Evolutionary conservation across 176 grass and related monocot genomes (phyloP).

Genomic region (Raddia distichophylla): DNA sequence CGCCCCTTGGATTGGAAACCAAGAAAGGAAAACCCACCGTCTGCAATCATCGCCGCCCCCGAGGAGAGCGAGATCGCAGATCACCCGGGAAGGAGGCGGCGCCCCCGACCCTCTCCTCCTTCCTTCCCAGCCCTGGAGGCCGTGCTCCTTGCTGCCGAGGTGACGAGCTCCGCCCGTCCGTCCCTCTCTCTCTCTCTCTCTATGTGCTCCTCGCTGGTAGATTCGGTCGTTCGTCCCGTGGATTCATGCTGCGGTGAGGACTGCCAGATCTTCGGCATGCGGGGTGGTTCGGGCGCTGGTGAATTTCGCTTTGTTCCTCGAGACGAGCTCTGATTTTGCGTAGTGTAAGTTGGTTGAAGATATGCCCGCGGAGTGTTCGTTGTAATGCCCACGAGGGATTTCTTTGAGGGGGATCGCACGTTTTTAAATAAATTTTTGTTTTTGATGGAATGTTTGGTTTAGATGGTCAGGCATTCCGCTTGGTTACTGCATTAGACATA

Average conservation of each 20-base stretch:
- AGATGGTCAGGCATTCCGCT: neutral
- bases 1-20: conserved; percentile 9
- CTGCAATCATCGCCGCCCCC: neutral
- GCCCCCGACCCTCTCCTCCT: neutral
- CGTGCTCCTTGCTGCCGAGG: neutral
- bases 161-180: neutral
- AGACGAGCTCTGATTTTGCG: neutral
- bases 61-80: neutral
- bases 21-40: conserved; percentile 12
- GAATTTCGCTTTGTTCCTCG: neutral
- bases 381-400: conserved; percentile 36
- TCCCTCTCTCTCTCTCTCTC: neutral
- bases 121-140: neutral
- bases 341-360: neutral
- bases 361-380: conserved; percentile 16
- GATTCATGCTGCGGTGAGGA: neutral
- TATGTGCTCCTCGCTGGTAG: neutral
- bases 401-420: no score
- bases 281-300: neutral
- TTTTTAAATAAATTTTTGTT: neutral
- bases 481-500: neutral
- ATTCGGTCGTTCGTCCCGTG: neutral
- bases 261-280: neutral
- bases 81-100: neutral
- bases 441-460: neutral